Percentiles rank a stretch among this genome's conserved stretches.
These are phyloP conservation scores for Penicillium pulvis DNA, from an alignment of 495 filamentous ascomycete genomes.

Conservation along the genomic window DNA sequence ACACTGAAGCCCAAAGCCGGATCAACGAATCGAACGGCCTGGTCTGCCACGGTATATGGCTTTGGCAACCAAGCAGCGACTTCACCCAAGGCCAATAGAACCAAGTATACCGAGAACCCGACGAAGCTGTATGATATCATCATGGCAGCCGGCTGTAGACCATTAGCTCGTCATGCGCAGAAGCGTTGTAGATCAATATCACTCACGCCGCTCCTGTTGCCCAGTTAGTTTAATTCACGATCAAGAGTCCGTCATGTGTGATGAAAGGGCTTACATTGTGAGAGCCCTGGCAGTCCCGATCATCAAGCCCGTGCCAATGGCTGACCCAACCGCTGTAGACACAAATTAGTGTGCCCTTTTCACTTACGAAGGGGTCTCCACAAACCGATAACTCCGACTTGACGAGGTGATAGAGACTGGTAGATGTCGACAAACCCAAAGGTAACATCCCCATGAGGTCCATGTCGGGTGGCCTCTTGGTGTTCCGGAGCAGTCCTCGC, in stretches of 20 bases:
- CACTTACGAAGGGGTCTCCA: not conserved
- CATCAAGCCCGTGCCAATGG: conserved; percentile 74
- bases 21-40: conserved; percentile 62
- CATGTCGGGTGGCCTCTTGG: not conserved
- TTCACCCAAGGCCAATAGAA: conserved; percentile 64
- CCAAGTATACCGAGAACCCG: conserved; percentile 61
- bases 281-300: conserved; percentile 64
- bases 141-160: conserved; percentile 51
- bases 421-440: conserved; percentile 44
- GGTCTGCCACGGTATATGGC: conserved; percentile 58
- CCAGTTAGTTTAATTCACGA: not conserved
- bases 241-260: not conserved
- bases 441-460: conserved; percentile 2
- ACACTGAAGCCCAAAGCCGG: conserved; percentile 65
- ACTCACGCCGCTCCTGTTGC: conserved; percentile 39
- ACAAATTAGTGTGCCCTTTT: conserved; percentile 8
- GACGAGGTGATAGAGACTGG: conserved; percentile 63
- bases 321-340: conserved; percentile 70
- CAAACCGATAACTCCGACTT: conserved; percentile 70
- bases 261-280: conserved; percentile 54
- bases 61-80: conserved; percentile 63
- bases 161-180: not conserved
- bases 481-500: conserved; percentile 5
- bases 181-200: not conserved
- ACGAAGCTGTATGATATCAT: conserved; percentile 67